Base-by-base conservation (phyloP, 2,329 filamentous ascomycete genomes). In the Aspergillus sp. region DNA sequence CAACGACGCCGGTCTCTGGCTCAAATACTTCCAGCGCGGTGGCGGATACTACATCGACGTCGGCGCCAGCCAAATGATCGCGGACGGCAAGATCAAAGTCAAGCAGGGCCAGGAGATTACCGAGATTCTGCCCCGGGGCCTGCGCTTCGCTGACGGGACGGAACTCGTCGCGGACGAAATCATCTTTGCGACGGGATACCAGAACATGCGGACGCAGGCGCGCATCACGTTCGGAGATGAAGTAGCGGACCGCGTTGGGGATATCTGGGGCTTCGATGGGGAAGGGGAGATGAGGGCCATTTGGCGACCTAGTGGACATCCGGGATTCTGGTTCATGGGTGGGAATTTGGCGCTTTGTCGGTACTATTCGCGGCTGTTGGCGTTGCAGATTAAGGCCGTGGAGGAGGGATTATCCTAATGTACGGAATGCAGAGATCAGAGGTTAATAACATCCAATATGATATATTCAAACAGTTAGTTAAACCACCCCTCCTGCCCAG, bases 21-120 rank as follows among this genome's bases (percentile, higher is more conserved):
- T 77, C 44, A 83, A 84, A 61, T 85, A 84, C 57, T 73, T 82
- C 51, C 79, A 82, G 53, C 74, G 79, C 2, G 81, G 81, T 1
- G 83, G 83, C 0, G 82, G 83, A 0, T 86, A 85, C 58, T 86
- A 86, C 63, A 82, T 86, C 51, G 80, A 86, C 50, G 81, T 85
- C 1, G 83, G 83, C 0, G 78, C 76, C 0, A 78, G 77, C 0
- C 65, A 78, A 56, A 71, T 85, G 27, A 83, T 86, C 48, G 70
- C 71, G 2, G 77, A 83, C 8, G 81, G 82, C 0, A 80, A 79
- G 59, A 78, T 86, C 61, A 79, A 79, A 56, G 70, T 86, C 33
- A 83, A 81, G 60, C 77, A 81, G 44, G 80, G 79, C 0, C 74
- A 78, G 30, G 78, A 81, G 36, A 77, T 85, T 7, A 62, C 66